phyloP scores from a whole-genome alignment of 148 eudicot genomes.

The Agrostemma githago region DNA sequence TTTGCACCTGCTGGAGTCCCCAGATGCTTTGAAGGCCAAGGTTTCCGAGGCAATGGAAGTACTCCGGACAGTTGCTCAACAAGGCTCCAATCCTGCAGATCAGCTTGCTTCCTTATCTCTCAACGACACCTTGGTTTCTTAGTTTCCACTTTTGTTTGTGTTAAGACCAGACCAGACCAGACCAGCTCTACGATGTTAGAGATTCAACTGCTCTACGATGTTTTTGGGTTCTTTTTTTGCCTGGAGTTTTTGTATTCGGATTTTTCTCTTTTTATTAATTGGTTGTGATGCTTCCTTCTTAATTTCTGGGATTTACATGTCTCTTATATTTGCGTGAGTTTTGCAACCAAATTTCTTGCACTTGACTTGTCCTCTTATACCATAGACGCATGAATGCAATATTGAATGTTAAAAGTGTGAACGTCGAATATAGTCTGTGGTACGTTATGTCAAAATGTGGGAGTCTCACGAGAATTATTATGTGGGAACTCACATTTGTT shows the following conservation, averaged over 20 bases:
- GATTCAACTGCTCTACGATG: background rate
- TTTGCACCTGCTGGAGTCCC: slow-evolving; percentile 28
- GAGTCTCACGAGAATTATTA: too few species aligned
- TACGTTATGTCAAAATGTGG: too few species aligned
- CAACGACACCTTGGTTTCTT: slow-evolving; percentile 52
- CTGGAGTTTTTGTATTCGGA: background rate
- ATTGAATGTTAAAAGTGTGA: too few species aligned
- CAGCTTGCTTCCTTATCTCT: slow-evolving; percentile 68
- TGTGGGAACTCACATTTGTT: too few species aligned
- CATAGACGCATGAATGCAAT: too few species aligned
- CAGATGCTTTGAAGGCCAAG: slow-evolving; percentile 80
- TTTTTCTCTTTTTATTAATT: background rate
- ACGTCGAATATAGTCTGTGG: too few species aligned
- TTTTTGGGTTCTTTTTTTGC: background rate
- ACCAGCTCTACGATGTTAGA: too few species aligned
- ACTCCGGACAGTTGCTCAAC: slow-evolving; percentile 67
- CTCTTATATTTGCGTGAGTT: too few species aligned
- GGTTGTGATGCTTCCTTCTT: too few species aligned
- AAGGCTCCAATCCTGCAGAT: slow-evolving; percentile 45
- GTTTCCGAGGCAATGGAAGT: slow-evolving; percentile 90
- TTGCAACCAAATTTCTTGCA: too few species aligned
- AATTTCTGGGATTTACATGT: too few species aligned
- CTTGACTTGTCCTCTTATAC: too few species aligned
- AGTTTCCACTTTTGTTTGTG: slow-evolving; percentile 6
- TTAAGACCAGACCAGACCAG: background rate